These are phyloP conservation scores for Ustilago bromivora DNA, from an alignment of 1,284 basidiomycete species.

Conservation along the genomic window DNA sequence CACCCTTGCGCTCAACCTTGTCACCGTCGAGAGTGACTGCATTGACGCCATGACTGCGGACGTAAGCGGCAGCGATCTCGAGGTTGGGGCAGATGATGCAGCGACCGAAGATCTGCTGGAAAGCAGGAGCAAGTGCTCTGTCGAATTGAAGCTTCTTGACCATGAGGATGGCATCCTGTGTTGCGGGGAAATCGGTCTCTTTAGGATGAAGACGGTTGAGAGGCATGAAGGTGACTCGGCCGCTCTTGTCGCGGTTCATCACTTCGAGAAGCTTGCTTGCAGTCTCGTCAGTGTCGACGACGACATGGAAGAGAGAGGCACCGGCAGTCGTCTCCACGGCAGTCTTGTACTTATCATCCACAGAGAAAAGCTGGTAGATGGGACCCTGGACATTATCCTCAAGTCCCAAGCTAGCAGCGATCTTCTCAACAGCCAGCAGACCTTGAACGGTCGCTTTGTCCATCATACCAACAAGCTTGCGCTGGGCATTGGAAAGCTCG, in stretches of 20 bases:
- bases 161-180: conserved; percentile 82
- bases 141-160: conserved; percentile 84
- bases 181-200: conserved; percentile 75
- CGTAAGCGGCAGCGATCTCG: conserved; percentile 91
- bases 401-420: conserved; percentile 80
- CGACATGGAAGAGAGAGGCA: conserved; percentile 94
- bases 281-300: conserved; percentile 94
- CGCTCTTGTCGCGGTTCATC: conserved; percentile 91
- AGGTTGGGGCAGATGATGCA: conserved; percentile 95
- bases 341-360: conserved; percentile 91
- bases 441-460: conserved; percentile 88
- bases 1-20: conserved; percentile 95
- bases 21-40: conserved; percentile 98
- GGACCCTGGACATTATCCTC: conserved; percentile 85
- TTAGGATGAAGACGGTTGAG: conserved; percentile 93
- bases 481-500: conserved; percentile 85
- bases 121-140: conserved; percentile 80
- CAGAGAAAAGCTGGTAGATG: conserved; percentile 90
- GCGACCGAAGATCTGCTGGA: conserved; percentile 98
- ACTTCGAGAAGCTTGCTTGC: conserved; percentile 87
- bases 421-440: conserved; percentile 83
- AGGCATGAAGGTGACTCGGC: conserved; percentile 98
- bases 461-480: conserved; percentile 88
- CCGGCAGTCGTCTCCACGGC: conserved; percentile 95
- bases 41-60: conserved; percentile 92